Evolutionary conservation across 2,329 filamentous ascomycete species (phyloP), one percentile per base, ranked within the genome.

Genomic region (Biscogniauxia sp.): DNA sequence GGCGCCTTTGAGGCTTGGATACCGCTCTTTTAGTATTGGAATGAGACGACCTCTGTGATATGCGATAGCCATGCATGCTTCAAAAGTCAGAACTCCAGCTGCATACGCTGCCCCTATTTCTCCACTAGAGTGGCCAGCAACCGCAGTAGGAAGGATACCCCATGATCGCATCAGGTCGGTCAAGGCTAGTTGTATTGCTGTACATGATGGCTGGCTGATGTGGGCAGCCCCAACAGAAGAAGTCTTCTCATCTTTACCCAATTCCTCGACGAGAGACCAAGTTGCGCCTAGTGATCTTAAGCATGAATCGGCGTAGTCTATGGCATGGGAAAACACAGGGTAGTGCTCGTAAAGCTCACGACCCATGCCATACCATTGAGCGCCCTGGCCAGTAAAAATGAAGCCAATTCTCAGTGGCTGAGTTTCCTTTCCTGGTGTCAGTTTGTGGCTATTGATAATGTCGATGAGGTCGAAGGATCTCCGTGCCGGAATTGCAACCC

Each of bases 31-130:
- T 52, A 82, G 66, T 1, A 77, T 72, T 1, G 76, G 75, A 3
- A 80, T 75, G n/a, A 80, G 74, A 26, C 77, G 74, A 1, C 79
- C 80, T 17, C 80, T 74, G 64, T 79, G 77, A 68, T 84, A 86
- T 1, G 83, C 83, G 11, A 81, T 75, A 0, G 75, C 73, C 70
- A 83, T 78, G 53, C 79, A 78, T 0, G 76, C 72, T 28, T 81
- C 74, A 37, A 81, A 75, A 2, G 74, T 75, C 25, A 83, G 71
- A 9, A 79, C 73, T 2, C 80, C 78, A 0, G 77, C 76, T 3
- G 78, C 78, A 60, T 82, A 82, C 7, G 80, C 80, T 0, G 80
- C 80, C 1, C 77, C 78, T 51, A 82, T 78, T 60, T 78, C 76
- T 23, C 76, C 76, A 52, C 74, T 77, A 3, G 75, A 77, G 61